Conservation (phyloP, 2,329 filamentous ascomycete species). For the Shiraia bambusicola region DNA sequence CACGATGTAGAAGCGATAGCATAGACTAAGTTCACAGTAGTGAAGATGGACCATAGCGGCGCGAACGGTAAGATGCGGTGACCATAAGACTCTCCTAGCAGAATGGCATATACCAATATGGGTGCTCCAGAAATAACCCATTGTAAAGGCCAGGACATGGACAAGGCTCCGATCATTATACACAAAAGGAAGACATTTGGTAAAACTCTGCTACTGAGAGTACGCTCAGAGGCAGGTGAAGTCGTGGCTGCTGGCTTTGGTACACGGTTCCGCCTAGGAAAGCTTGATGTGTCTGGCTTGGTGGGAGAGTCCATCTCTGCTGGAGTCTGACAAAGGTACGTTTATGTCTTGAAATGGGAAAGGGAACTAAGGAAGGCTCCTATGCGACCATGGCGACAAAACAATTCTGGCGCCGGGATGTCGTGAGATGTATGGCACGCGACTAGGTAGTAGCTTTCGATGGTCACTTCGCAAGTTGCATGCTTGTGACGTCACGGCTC, state of each 20-base stretch:
- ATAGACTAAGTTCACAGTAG: slow-evolving; percentile 51
- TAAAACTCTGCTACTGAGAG: slow-evolving; percentile 13
- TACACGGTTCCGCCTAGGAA: slow-evolving; percentile 16
- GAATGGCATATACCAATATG: slow-evolving; percentile 38
- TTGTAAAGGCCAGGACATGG: slow-evolving; percentile 25
- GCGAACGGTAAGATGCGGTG: slow-evolving; percentile 48
- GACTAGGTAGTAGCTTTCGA: slow-evolving; percentile 3
- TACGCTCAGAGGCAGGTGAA: slow-evolving; percentile 10
- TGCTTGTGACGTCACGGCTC: slow-evolving; percentile 15
- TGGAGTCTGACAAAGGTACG: too few species aligned
- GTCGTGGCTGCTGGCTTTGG: slow-evolving; percentile 4
- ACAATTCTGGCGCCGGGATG: not conserved
- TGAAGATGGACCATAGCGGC: slow-evolving; percentile 52
- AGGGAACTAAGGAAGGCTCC: not conserved
- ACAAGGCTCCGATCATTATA: slow-evolving; percentile 8
- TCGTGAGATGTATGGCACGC: slow-evolving; percentile 5
- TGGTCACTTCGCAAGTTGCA: slow-evolving; percentile 9
- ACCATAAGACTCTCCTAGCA: slow-evolving; percentile 40
- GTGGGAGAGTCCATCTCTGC: slow-evolving; percentile 11
- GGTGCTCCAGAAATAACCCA: slow-evolving; percentile 50
- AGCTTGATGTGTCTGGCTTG: slow-evolving; percentile 7
- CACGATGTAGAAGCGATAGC: slow-evolving; percentile 54
- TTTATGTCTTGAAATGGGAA: too few species aligned
- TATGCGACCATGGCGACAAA: not conserved
- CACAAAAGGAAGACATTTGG: slow-evolving; percentile 17